phyloP scores from a whole-genome alignment of 768 basidiomycete species.

The Trametes punicea region DNA sequence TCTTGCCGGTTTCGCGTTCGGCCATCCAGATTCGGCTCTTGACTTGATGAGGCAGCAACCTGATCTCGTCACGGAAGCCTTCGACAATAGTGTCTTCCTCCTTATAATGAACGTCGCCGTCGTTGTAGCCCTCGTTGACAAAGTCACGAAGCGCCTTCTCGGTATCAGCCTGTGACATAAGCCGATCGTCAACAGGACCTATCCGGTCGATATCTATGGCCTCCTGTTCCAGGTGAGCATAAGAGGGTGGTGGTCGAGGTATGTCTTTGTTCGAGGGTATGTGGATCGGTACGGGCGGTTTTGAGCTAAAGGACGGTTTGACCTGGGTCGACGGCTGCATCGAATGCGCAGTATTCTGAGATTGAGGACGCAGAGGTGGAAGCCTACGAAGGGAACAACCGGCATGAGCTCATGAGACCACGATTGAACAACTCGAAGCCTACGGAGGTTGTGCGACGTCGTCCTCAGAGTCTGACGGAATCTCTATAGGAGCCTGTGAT shows the following conservation, averaged over 20 bases:
- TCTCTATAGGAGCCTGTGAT: slow-evolving; percentile 10
- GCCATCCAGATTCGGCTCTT: slow-evolving; percentile 86
- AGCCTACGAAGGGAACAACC: not conserved
- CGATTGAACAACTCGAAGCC: not conserved
- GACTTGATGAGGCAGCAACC: slow-evolving; percentile 83
- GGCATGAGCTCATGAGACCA: not conserved
- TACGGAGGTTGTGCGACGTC: slow-evolving; percentile 12
- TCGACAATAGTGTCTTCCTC: slow-evolving; percentile 68
- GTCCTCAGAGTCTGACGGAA: slow-evolving; percentile 28
- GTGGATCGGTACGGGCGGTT: slow-evolving; percentile 30
- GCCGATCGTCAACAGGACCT: slow-evolving; percentile 20
- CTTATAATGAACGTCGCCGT: slow-evolving; percentile 43
- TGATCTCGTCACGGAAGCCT: slow-evolving; percentile 70
- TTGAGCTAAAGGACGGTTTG: not conserved
- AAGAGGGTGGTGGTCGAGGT: slow-evolving; percentile 7
- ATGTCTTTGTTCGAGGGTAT: slow-evolving; percentile 34
- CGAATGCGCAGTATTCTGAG: slow-evolving; percentile 5
- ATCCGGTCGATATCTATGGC: slow-evolving; percentile 30
- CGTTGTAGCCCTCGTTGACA: slow-evolving; percentile 33
- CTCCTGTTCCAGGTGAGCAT: slow-evolving; percentile 30
- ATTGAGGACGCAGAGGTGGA: slow-evolving; percentile 18
- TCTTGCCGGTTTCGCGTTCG: slow-evolving; percentile 75
- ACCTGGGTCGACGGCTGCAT: not conserved
- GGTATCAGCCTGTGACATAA: slow-evolving; percentile 21
- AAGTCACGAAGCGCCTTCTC: slow-evolving; percentile 26